Base-by-base conservation (phyloP, 208 protist species). In the Ichthyophonus hoferi region DNA sequence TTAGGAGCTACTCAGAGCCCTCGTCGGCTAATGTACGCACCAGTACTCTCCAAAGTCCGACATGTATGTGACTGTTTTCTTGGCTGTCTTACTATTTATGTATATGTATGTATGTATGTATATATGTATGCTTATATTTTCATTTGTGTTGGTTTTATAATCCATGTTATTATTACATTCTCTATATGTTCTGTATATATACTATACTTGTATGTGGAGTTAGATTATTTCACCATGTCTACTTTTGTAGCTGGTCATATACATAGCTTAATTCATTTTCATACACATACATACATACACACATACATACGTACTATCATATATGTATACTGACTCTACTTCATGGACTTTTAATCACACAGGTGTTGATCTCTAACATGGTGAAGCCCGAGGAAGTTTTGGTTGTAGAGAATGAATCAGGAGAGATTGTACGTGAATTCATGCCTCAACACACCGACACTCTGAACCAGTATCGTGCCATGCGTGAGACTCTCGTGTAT, bases 311-410 rank as follows among this genome's bases (percentile, higher is more conserved):
- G n/a, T n/a, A n/a, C n/a, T n/a, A n/a, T n/a, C n/a, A n/a, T n/a
- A n/a, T n/a, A 31, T 3, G 43, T 67, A 3, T 67, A 24, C 43
- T 31, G 43, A 3, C n/a, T n/a, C n/a, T n/a, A n/a, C n/a, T n/a
- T n/a, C n/a, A n/a, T n/a, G n/a, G n/a, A n/a, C n/a, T n/a, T n/a
- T n/a, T n/a, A n/a, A n/a, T n/a, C n/a, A 31, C 82, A 35, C n/a
- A 89, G 87, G 93, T 98, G 7, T 93, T 99, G 41, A 98, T 99
- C 79, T 94, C 94, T 35, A 94, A 95, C 34, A 99, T 99, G 98
- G 96, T 97, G 7, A 99, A 98, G 92, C 98, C 98, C 1, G 98
- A 99, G 92, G 98, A 99, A 92, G 95, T 99, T 58, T 96, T 99
- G 58, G 96, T 99, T 42, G 96, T 99, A 0, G 98, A 99, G 88